Percentiles rank a stretch among this genome's conserved stretches.
Conservation (phyloP, 345 rosid species). For the Eucalyptus regnans region DNA sequence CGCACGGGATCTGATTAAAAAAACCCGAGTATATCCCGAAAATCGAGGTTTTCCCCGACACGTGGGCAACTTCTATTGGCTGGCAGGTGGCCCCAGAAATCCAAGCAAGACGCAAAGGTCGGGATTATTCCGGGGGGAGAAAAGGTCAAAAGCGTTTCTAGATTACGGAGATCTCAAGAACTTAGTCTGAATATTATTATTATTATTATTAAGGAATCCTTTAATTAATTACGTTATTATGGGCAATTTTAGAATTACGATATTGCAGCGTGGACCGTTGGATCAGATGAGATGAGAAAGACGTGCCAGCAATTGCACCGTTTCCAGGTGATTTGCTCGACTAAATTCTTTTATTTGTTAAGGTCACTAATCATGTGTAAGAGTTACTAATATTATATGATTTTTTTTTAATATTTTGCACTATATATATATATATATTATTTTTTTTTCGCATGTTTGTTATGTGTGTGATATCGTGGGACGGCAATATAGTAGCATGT, state of each 20-base stretch:
- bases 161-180: not conserved
- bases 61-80: not conserved
- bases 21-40: not conserved
- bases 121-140: fast-evolving
- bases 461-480: not conserved
- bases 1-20: not conserved
- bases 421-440: too few relatives aligned
- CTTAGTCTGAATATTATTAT: not conserved
- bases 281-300: not conserved
- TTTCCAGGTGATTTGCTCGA: not conserved
- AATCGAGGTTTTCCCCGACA: not conserved
- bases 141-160: not conserved
- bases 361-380: not conserved
- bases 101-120: not conserved
- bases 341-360: too few relatives aligned
- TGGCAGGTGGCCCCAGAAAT: not conserved
- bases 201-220: not conserved
- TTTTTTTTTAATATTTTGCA: fast-evolving
- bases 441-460: not conserved
- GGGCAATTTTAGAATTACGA: not conserved
- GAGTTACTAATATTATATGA: not conserved
- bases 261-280: too few relatives aligned
- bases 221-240: too few relatives aligned
- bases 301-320: not conserved
- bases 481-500: too few relatives aligned